Base-by-base conservation (phyloP, 495 filamentous ascomycete species). In the Chlorociboria aeruginascens region DNA sequence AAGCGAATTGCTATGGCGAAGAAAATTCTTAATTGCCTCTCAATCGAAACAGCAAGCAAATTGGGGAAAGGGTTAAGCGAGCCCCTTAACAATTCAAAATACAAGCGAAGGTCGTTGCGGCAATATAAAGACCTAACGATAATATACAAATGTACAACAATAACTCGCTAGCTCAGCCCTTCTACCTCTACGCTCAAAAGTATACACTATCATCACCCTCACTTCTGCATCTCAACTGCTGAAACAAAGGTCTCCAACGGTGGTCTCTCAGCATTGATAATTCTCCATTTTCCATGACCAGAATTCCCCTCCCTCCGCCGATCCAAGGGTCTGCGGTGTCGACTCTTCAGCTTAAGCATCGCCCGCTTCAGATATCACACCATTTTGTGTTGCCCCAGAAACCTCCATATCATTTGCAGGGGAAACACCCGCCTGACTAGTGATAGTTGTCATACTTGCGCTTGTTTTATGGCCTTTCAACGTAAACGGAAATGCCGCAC, bases 401-500 rank as follows among this genome's bases (percentile, higher is more conserved):
- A 30, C 45, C 10, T 40, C 17, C 16, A 55, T 25, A 50, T 59
- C 56, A 0, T 47, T 35, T 6, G 32, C 34, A 20, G 56, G 52
- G 0, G 38, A 16, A 9, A 59, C 46, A 13, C 52, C 49, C 2
- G 29, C 17, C 7, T 17, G 34, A 31, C 46, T 50, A 6, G 41
- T 46, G 9, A 77, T 55, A 1, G 73, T 77, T 20, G 71, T 66
- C 71, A 76, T 75, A 54, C 72, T 76, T 6, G 71, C 71, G 2
- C 63, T 74, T 8, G 75, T 70, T 1, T 66, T 61, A 29, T 74
- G 69, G 36, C 61, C 64, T 13, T 65, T 66, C 16, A 77, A 42
- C 37, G 54, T 74, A 33, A 77, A 77, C 12, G 74, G 74, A 43
- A 68, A 65, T 0, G 74, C 71, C 16, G 76, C 65, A 0, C 74